Evolutionary conservation across 2,329 filamentous ascomycete species (phyloP).

Genomic region (Rhinocladiella similis): DNA sequence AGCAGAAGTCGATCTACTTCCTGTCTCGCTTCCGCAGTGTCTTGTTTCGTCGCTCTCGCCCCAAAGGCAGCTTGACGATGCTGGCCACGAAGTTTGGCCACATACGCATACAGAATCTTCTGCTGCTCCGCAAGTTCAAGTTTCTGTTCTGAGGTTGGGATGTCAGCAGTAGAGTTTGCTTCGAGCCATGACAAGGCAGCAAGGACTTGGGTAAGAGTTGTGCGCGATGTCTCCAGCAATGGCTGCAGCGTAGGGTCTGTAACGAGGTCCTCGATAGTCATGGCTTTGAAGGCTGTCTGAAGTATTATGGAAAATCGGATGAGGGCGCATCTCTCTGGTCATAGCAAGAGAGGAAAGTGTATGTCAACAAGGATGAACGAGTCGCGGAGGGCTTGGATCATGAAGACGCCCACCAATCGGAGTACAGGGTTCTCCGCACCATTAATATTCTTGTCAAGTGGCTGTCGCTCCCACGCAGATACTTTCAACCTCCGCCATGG

Average conservation of each 20-base stretch:
- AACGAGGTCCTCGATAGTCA: constrained; percentile 61
- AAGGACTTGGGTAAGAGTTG: constrained; percentile 71
- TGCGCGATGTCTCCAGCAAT: constrained; percentile 70
- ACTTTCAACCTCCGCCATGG: constrained; percentile 12
- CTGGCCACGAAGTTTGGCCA: constrained; percentile 76
- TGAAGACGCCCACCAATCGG: constrained; percentile 12
- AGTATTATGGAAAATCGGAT: too few relatives aligned
- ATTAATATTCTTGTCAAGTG: background rate
- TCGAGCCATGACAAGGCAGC: constrained; percentile 58
- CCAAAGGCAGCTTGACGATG: constrained; percentile 80
- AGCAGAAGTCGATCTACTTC: constrained; percentile 91
- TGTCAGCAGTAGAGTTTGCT: constrained; percentile 45
- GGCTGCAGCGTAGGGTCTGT: constrained; percentile 65
- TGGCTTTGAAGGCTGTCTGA: constrained; percentile 32
- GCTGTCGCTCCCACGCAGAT: background rate
- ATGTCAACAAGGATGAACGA: background rate
- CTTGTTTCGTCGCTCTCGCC: constrained; percentile 80
- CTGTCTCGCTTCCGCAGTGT: constrained; percentile 82
- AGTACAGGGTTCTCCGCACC: constrained; percentile 8
- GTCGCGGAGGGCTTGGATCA: background rate
- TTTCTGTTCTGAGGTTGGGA: constrained; percentile 50
- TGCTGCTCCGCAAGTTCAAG: constrained; percentile 71
- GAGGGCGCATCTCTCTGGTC: too few relatives aligned
- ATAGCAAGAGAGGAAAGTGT: background rate
- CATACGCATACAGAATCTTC: constrained; percentile 74